Evolutionary conservation across 2,329 filamentous ascomycete species (phyloP).

Genomic region (Pestalotiopsis sp.): DNA sequence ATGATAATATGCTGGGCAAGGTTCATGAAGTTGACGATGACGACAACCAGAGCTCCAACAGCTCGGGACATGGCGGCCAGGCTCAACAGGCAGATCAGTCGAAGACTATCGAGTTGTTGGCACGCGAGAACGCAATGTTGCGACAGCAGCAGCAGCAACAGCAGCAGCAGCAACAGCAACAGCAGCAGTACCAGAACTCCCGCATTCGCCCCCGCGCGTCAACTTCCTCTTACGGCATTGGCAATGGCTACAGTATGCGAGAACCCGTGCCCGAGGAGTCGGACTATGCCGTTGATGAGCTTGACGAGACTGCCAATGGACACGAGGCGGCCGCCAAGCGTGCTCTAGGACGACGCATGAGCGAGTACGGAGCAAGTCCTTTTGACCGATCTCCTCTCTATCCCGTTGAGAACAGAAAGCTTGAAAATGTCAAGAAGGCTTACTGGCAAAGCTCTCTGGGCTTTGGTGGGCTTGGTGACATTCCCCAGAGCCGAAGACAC

Average conservation of each 20-base stretch:
- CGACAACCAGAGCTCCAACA: conserved; percentile 55
- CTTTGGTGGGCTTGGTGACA: conserved; percentile 60
- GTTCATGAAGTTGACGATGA: conserved; percentile 71
- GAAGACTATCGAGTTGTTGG: conserved; percentile 63
- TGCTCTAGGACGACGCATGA: conserved; percentile 53
- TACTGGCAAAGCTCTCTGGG: conserved; percentile 73
- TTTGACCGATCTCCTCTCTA: conserved; percentile 44
- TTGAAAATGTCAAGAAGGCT: conserved; percentile 66
- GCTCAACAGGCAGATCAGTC: conserved; percentile 55
- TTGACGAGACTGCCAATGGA: conserved; percentile 62
- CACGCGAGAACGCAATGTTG: conserved; percentile 63
- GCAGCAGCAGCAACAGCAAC: conserved; percentile 27
- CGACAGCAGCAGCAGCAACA: conserved; percentile 54
- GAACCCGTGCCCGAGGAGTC: conserved; percentile 64
- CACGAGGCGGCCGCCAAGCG: conserved; percentile 47
- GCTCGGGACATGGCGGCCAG: conserved; percentile 54
- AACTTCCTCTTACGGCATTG: conserved; percentile 50
- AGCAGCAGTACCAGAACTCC: conserved; percentile 45
- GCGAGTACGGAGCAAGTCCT: conserved; percentile 50
- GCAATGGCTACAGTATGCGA: conserved; percentile 60
- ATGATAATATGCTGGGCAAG: conserved; percentile 64
- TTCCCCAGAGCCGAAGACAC: conserved; percentile 74
- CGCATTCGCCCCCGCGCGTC: conserved; percentile 60
- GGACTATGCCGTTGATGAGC: conserved; percentile 72
- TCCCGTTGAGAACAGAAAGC: conserved; percentile 59